These are phyloP conservation scores for Metarhizium humberi DNA, from an alignment of 2,329 filamentous ascomycete species.

Conservation along the genomic window DNA sequence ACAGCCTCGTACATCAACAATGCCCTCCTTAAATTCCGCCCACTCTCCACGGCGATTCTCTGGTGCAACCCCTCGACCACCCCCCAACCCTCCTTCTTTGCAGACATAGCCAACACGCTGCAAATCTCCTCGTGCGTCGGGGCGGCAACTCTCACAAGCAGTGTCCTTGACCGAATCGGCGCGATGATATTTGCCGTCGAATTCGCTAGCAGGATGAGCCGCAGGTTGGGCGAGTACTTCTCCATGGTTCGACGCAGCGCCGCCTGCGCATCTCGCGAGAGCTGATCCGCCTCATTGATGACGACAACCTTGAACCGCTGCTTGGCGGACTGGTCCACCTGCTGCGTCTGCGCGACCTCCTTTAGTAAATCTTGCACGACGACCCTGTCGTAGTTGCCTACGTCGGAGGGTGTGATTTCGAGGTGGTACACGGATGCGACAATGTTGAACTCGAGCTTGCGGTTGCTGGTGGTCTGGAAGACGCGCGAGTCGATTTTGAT, in stretches of 20 bases:
- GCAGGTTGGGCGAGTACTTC: constrained; percentile 93
- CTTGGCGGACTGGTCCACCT: constrained; percentile 85
- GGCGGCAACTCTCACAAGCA: constrained; percentile 85
- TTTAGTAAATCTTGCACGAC: constrained; percentile 94
- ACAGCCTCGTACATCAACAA: constrained; percentile 96
- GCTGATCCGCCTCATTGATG: constrained; percentile 95
- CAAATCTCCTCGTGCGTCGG: constrained; percentile 82
- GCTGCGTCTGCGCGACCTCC: constrained; percentile 96
- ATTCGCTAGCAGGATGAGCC: constrained; percentile 86
- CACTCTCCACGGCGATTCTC: constrained; percentile 83
- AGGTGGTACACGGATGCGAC: constrained; percentile 95
- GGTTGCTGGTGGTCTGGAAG: constrained; percentile 90
- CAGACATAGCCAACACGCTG: constrained; percentile 57
- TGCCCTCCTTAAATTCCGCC: constrained; percentile 80
- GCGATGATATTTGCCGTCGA: constrained; percentile 98
- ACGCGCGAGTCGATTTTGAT: constrained; percentile 98
- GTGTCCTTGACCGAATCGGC: constrained; percentile 85
- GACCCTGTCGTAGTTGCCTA: constrained; percentile 92
- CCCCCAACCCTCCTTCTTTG: constrained; percentile 78
- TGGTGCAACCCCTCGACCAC: constrained; percentile 65
- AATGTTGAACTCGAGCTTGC: constrained; percentile 99
- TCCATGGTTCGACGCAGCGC: constrained; percentile 95
- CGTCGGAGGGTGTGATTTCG: constrained; percentile 95
- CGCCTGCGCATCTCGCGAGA: constrained; percentile 90
- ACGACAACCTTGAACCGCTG: constrained; percentile 98